phyloP scores from a whole-genome alignment of 768 basidiomycete genomes.

The Panus rudis region DNA sequence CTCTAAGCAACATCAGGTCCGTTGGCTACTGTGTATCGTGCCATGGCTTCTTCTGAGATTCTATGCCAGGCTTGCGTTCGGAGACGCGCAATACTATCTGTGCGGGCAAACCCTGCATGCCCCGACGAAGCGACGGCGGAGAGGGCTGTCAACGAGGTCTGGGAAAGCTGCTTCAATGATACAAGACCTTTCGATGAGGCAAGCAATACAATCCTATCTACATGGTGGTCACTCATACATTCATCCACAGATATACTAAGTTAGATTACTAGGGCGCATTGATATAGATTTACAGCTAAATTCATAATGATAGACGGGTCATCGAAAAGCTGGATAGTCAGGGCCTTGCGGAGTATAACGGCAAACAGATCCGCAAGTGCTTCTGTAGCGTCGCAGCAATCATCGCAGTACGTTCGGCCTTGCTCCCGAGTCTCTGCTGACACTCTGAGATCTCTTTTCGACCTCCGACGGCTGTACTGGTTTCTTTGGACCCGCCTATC shows the following conservation, averaged over 20 bases:
- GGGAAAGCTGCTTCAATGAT: conserved; percentile 93
- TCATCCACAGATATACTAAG: conserved; percentile 12
- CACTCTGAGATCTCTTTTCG: no score
- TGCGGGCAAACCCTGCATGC: conserved; percentile 75
- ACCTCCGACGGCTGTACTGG: no score
- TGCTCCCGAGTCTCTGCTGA: no score
- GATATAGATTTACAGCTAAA: not conserved
- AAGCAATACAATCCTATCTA: conserved; percentile 8
- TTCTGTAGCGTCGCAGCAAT: no score
- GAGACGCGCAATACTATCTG: conserved; percentile 77
- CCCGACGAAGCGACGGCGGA: conserved; percentile 73
- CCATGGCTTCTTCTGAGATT: conserved; percentile 8
- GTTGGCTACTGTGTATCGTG: conserved; percentile 15
- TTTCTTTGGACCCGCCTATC: no score
- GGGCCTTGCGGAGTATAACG: no score
- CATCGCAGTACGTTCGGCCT: no score
- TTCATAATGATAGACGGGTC: no score
- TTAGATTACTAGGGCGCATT: not conserved
- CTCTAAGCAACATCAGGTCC: conserved; percentile 91
- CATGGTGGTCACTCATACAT: not conserved
- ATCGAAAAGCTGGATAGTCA: no score
- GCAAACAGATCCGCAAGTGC: no score
- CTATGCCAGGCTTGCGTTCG: conserved; percentile 75
- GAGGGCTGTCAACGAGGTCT: conserved; percentile 90
- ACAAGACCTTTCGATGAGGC: conserved; percentile 98